Evolutionary conservation across 2,329 filamentous ascomycete species (phyloP).

Genomic region (Lecanicillium sp.): DNA sequence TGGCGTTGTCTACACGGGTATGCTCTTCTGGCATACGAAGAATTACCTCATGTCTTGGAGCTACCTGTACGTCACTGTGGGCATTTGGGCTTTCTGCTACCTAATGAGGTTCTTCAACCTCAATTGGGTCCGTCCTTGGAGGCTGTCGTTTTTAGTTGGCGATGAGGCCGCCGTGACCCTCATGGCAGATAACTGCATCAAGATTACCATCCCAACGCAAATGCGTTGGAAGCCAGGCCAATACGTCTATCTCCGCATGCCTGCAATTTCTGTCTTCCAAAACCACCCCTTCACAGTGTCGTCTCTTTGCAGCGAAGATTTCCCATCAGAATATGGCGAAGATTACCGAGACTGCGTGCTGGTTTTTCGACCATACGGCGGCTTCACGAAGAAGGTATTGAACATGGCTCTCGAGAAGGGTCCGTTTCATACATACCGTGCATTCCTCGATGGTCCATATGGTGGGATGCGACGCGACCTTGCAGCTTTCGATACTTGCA

Average conservation of each 20-base stretch:
- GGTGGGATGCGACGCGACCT: constrained; percentile 88
- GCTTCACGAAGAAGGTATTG: constrained; percentile 82
- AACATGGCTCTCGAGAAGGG: constrained; percentile 77
- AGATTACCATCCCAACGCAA: constrained; percentile 88
- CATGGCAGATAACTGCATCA: constrained; percentile 89
- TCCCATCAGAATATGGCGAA: constrained; percentile 85
- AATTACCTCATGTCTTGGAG: constrained; percentile 87
- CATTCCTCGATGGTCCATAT: constrained; percentile 90
- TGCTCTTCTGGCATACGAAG: constrained; percentile 94
- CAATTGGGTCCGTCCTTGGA: constrained; percentile 81
- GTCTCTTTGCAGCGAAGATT: constrained; percentile 86
- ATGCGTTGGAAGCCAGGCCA: constrained; percentile 91
- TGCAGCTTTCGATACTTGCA: constrained; percentile 86
- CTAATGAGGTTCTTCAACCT: constrained; percentile 70
- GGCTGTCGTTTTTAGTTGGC: constrained; percentile 74
- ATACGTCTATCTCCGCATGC: constrained; percentile 92
- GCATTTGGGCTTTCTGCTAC: constrained; percentile 72
- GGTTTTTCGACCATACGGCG: constrained; percentile 85
- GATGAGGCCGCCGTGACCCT: constrained; percentile 87
- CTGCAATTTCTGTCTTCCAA: constrained; percentile 80
- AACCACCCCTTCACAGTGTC: constrained; percentile 96
- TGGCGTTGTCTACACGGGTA: constrained; percentile 69
- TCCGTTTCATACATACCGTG: constrained; percentile 84
- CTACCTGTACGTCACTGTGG: constrained; percentile 76
- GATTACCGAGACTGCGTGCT: constrained; percentile 82